Base-by-base conservation (phyloP, 345 rosid genomes). In the Brassica carinata region DNA sequence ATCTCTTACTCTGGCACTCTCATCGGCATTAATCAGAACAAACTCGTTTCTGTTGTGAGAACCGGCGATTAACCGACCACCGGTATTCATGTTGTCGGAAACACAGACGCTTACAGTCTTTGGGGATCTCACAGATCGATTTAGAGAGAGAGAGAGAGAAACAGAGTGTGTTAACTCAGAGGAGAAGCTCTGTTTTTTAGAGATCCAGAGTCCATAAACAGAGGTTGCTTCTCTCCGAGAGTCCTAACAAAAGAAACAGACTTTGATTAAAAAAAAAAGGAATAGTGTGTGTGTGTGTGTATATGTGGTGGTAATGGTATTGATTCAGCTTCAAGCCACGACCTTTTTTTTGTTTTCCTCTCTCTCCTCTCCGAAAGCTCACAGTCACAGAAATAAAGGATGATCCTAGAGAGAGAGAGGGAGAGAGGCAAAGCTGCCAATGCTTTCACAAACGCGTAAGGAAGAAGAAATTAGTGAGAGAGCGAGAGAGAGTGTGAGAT, bases 41-140 rank as follows among this genome's bases (percentile, higher is more conserved):
- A 96, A 96, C 87, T 96, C 99, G 75, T 96, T 93, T 82, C 98
- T 83, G 83, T 96, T 96, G 83, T 96, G 98, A 83, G 99, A 96
- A 63, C 99, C 98, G 82, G 98, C 99, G 85, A 96, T 75, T 77
- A 96, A 92, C 62, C 98, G 86, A 69, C 99, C 98, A 5, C 97
- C 90, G 66, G 99, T 96, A 76, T 90, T 89, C 98, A 96, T 96
- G 55, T 77, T 72, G 77, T 61, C 62, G 48, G 79, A 74, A 5
- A 73, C 67, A 83, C 72, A 38, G 66, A 71, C 11, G 74, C 19
- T 36, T 36, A 67, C 51, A 64, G 27, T 53, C 59, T 55, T 17
- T 23, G 80, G 43, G 77, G 78, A 62, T 76, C 57, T 48, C 11
- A 33, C 84, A 65, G 81, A 76, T 71, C 80, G 79, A 64, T 7